These are phyloP conservation scores for Ceratobasidium papillatum DNA, from an alignment of 1,284 basidiomycete species.

Conservation along the genomic window DNA sequence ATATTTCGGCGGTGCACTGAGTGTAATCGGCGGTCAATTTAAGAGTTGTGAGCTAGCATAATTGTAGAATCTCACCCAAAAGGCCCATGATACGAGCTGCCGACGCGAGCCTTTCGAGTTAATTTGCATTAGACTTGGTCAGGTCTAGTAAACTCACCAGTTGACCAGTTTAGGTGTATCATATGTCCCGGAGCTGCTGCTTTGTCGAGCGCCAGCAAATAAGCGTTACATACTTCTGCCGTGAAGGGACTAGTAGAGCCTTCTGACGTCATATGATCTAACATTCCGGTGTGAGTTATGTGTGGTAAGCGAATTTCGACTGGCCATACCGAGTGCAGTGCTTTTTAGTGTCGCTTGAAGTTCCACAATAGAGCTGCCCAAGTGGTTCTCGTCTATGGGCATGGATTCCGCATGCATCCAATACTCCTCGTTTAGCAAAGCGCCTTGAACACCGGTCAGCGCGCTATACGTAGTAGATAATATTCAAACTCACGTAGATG, in stretches of 20 bases:
- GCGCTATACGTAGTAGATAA: neutral
- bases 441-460: conserved; percentile 26
- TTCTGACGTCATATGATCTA: conserved; percentile 43
- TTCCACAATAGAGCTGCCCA: conserved; percentile 18
- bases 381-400: conserved; percentile 37
- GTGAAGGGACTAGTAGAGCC: conserved; percentile 42
- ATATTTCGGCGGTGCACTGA: too few species aligned
- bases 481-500: conserved; percentile 17
- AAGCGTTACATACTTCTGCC: conserved; percentile 27
- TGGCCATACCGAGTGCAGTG: conserved; percentile 33
- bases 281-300: neutral
- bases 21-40: conserved; percentile 22
- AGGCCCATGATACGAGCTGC: conserved; percentile 35
- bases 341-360: conserved; percentile 35
- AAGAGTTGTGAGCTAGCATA: neutral
- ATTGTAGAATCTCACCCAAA: conserved; percentile 7
- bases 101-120: neutral
- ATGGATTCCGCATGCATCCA: conserved; percentile 43
- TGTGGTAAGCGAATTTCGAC: neutral
- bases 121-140: neutral
- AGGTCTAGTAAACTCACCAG: conserved; percentile 5
- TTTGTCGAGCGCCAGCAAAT: conserved; percentile 33
- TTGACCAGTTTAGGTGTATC: conserved; percentile 26
- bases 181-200: conserved; percentile 35
- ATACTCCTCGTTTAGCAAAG: conserved; percentile 41